Evolutionary conservation across 768 basidiomycete genomes (phyloP).

Genomic region (Trametes coccinea): DNA sequence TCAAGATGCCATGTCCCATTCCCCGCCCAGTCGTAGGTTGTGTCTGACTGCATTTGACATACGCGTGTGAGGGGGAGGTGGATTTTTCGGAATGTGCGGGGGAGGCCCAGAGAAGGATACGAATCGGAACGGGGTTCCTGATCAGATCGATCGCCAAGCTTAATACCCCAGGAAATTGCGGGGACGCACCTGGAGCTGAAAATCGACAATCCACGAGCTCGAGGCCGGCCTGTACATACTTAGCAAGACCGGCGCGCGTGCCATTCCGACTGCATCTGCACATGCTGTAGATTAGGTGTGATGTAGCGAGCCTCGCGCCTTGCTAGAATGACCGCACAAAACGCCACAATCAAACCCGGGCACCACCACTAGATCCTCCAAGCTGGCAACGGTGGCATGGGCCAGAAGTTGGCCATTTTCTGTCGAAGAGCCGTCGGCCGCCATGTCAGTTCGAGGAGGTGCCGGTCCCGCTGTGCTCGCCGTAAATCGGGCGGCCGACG

Average conservation of each 20-base stretch:
- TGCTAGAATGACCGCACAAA: background rate
- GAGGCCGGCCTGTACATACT: too few species aligned
- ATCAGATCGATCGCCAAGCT: conserved; percentile 16
- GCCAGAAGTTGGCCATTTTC: background rate
- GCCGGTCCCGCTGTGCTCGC: too few species aligned
- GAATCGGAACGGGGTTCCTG: background rate
- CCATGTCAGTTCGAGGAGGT: background rate
- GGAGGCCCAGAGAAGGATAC: background rate
- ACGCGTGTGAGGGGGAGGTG: too few species aligned
- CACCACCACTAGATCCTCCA: background rate
- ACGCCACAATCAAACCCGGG: conserved; percentile 6
- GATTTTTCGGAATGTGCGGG: background rate
- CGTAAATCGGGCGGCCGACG: too few species aligned
- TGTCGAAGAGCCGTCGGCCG: background rate
- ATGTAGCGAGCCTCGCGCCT: background rate
- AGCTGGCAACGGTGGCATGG: background rate
- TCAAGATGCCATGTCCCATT: background rate
- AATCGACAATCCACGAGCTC: too few species aligned
- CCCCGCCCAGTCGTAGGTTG: too few species aligned
- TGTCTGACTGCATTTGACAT: too few species aligned
- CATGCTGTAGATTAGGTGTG: background rate
- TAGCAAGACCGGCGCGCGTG: too few species aligned
- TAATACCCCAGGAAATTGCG: conserved; percentile 3
- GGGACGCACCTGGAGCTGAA: conserved; percentile 3
- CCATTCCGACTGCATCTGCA: background rate